phyloP scores from a whole-genome alignment of 2,329 filamentous ascomycete species.

The Purpureocillium takamizusanense region DNA sequence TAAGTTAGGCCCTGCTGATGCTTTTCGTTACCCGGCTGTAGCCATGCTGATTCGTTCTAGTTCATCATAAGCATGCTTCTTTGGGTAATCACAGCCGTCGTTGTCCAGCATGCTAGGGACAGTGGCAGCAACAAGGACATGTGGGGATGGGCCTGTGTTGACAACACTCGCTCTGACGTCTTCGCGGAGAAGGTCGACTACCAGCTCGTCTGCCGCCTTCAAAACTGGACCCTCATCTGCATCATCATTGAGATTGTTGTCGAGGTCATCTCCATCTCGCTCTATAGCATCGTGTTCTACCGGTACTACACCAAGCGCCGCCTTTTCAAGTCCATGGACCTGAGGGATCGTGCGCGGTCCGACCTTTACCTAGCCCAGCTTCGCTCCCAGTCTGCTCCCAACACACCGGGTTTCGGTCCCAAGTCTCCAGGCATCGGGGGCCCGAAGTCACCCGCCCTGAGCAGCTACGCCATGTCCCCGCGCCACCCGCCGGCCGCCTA shows the following conservation, averaged over 20 bases:
- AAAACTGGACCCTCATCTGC: constrained; percentile 94
- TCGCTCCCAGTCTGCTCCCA: constrained; percentile 79
- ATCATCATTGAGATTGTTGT: constrained; percentile 94
- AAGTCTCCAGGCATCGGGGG: constrained; percentile 34
- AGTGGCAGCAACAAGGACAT: constrained; percentile 71
- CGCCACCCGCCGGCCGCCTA: constrained; percentile 51
- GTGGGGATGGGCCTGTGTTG: constrained; percentile 96
- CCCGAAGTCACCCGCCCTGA: constrained; percentile 32
- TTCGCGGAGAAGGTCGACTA: constrained; percentile 81
- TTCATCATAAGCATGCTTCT: constrained; percentile 90
- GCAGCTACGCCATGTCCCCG: constrained; percentile 45
- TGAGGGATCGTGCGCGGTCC: constrained; percentile 85
- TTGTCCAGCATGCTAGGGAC: constrained; percentile 71
- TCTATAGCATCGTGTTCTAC: constrained; percentile 95
- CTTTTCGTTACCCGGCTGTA: no score
- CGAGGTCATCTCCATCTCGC: constrained; percentile 80
- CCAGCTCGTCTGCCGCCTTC: constrained; percentile 78
- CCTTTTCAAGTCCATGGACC: constrained; percentile 93
- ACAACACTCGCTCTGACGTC: constrained; percentile 71
- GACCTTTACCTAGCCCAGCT: constrained; percentile 90
- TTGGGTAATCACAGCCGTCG: constrained; percentile 79
- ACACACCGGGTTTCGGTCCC: constrained; percentile 81
- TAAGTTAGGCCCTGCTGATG: constrained; percentile 11
- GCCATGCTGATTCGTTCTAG: constrained; percentile 8
- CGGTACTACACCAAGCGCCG: constrained; percentile 94